Evolutionary conservation across 108 stramenopile genomes (phyloP).

Genomic region (Mayamaea pseudoterrestris): DNA sequence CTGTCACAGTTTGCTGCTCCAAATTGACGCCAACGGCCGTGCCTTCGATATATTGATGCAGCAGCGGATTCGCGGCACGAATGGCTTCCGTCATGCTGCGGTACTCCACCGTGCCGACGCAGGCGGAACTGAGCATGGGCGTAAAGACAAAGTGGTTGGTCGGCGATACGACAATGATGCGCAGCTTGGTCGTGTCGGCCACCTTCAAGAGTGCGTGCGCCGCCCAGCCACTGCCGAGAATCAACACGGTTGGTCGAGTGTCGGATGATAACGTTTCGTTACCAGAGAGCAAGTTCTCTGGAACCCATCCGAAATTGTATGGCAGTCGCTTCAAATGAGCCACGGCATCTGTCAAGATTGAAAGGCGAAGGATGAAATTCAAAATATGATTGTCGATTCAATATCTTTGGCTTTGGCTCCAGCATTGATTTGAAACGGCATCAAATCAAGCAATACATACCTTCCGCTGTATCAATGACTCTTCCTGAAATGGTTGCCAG

Average conservation of each 20-base stretch:
- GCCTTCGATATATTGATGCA: constrained; percentile 41
- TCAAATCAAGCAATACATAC: too few species aligned
- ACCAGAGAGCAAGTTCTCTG: constrained; percentile 13
- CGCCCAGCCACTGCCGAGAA: constrained; percentile 85
- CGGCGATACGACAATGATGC: constrained; percentile 48
- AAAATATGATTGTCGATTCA: too few species aligned
- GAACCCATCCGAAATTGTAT: constrained; percentile 22
- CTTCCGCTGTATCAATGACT: too few species aligned
- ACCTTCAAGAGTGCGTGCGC: constrained; percentile 54
- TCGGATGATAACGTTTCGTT: constrained; percentile 3
- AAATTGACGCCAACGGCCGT: constrained; percentile 25
- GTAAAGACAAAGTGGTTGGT: constrained; percentile 72
- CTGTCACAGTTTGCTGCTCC: constrained; percentile 18
- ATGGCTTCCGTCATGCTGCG: constrained; percentile 61
- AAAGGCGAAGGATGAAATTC: too few species aligned
- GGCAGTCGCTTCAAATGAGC: constrained; percentile 25
- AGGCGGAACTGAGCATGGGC: constrained; percentile 55
- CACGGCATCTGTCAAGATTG: constrained; percentile 27
- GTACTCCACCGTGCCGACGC: constrained; percentile 60
- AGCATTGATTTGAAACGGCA: too few species aligned
- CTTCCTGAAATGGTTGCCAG: too few species aligned
- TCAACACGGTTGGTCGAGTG: constrained; percentile 35
- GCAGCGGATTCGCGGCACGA: constrained; percentile 35
- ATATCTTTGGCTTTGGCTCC: too few species aligned
- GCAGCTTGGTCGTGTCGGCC: constrained; percentile 38